Evolutionary conservation across 306 rosid genomes (phyloP), one percentile per base, ranked within the genome.

Genomic region (Canavalia gladiata): DNA sequence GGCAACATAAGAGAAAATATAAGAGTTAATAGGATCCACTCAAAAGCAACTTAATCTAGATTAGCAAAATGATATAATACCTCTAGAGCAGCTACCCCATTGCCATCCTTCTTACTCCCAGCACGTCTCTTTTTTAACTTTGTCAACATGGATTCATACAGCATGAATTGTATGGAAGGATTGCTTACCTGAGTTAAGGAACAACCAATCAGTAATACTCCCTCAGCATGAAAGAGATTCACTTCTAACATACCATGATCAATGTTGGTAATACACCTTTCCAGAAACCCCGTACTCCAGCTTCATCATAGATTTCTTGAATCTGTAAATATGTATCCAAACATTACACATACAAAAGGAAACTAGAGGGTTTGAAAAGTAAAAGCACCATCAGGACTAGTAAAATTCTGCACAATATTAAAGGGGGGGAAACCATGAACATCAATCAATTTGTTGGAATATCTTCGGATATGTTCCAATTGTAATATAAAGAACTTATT

Each of bases 121-220:
- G 84, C 87, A 45, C 79, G 93, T 28, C 86, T 84, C 84, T 83
- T 87, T 89, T 91, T 95, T 85, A 95, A 85, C 83, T 91, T 87
- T 65, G 59, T 69, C 82, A 93, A 66, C 96, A 95, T 85, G 82
- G 96, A 84, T 91, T 95, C 99, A 80, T 93, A 95, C 88, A 93
- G 86, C 99, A 95, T 95, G 90, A 91, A 95, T 77, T 95, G 99
- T 58, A 95, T 91, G 82, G 99, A 91, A 81, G 99, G 99, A 82
- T 95, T 95, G 86, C 99, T 91, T 60, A 95, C 99, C 99, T 95
- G 90, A 76, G 64, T 86, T 65, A 72, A 81, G 76, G 42, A 81
- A 74, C 62, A 88, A 79, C 74, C 46, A 82, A 81, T 91, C 85
- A 90, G 80, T 77, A 59, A 76, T 30, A 70, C 66, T 78, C 81